Base-by-base conservation (phyloP, 139 green algal genomes). In the Desmodesmus armatus region DNA sequence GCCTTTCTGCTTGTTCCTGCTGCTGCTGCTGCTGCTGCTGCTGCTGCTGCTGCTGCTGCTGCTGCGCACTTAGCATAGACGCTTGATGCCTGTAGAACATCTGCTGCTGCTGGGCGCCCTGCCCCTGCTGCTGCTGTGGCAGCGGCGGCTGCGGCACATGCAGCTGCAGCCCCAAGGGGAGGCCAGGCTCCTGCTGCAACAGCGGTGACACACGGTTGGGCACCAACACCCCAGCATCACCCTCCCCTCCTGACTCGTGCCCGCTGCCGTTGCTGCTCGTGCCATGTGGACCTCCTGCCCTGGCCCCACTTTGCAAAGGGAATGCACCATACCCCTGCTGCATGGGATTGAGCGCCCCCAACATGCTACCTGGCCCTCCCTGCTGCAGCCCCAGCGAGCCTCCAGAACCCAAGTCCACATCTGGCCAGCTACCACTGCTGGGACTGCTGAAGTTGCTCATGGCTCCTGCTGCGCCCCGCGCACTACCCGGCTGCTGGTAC, bases 361-460 rank as follows among this genome's bases (percentile, higher is more conserved):
- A n/a, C n/a, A n/a, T n/a, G n/a, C n/a, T n/a, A n/a, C n/a, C n/a
- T n/a, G n/a, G n/a, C n/a, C n/a, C n/a, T n/a, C n/a, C n/a, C 4
- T 25, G 29, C 72, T 43, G 31, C 47, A 33, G 49, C 11, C 51
- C 15, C 33, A 33, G 76, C 74, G 35, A 81, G 53, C 3, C 37
- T 53, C 76, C 55, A 55, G 11, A n/a, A n/a, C 55, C 76, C 76
- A 82, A 72, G 6, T 72, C 55, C n/a, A 72, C n/a, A 47, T 82
- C 76, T 19, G 76, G 76, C 76, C 76, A 82, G 25, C 23, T 47
- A 2, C 74, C 74, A 37, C 25, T 82, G 55, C 76, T 72, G 41
- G 53, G 35, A 37, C 76, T 73, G 76, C 71, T 82, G 35, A 37
- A 72, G 53, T 71, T 21, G 60, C 60, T 66, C 27, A 31, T 27